Percentiles rank a stretch among this genome's conserved stretches.
Evolutionary conservation across 1,284 basidiomycete genomes (phyloP).

Genomic region (Volvariella volvacea): DNA sequence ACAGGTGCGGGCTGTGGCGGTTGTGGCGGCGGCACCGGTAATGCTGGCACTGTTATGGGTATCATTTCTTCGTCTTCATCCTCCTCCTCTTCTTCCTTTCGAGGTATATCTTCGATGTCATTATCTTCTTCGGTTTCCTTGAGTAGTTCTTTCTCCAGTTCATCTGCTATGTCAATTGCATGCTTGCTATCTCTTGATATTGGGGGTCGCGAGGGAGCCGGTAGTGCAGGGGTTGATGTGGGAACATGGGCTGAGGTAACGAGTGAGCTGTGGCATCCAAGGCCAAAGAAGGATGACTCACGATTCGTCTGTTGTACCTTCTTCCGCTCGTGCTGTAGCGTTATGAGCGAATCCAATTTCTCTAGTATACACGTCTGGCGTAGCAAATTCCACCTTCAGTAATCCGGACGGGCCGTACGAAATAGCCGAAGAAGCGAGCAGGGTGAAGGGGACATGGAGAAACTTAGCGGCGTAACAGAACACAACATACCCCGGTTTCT

Average conservation of each 20-base stretch:
- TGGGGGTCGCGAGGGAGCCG: neutral
- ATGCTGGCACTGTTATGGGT: conserved; percentile 12
- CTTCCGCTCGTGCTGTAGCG: conserved; percentile 46
- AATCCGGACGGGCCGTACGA: too few relatives aligned
- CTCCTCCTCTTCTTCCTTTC: conserved; percentile 35
- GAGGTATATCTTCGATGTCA: conserved; percentile 23
- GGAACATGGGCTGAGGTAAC: too few relatives aligned
- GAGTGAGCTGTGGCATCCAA: conserved; percentile 26
- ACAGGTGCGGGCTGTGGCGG: conserved; percentile 10
- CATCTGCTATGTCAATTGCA: conserved; percentile 24
- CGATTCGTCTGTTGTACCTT: conserved; percentile 11
- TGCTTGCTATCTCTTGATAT: conserved; percentile 6
- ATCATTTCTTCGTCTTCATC: conserved; percentile 33
- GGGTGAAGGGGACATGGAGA: neutral
- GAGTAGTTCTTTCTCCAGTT: conserved; percentile 15
- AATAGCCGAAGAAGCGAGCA: neutral
- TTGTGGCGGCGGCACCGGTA: conserved; percentile 10
- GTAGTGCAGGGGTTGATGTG: too few relatives aligned
- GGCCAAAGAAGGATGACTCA: conserved; percentile 32
- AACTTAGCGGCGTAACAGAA: neutral
- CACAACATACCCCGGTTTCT: conserved; percentile 47
- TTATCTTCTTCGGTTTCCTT: conserved; percentile 38
- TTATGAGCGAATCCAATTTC: conserved; percentile 62
- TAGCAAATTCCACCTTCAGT: neutral
- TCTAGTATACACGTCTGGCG: conserved; percentile 62